These are phyloP conservation scores for Fusarium oxysporum DNA, from an alignment of 2,329 filamentous ascomycete genomes.

Conservation along the genomic window DNA sequence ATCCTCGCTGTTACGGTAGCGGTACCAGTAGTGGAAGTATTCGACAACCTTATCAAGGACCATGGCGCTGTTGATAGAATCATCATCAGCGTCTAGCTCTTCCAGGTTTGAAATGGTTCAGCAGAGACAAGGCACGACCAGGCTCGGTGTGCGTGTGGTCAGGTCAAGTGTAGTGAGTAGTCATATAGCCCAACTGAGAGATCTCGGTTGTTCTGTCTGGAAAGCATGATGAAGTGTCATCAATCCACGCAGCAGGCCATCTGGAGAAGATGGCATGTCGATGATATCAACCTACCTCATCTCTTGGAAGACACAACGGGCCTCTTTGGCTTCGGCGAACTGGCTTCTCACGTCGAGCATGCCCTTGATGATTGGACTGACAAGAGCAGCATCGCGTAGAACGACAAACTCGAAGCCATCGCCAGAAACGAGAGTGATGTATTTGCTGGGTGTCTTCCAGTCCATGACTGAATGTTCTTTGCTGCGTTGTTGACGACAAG, in stretches of 20 bases:
- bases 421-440: conserved; percentile 80
- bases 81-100: conserved; percentile 43
- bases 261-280: conserved; percentile 22
- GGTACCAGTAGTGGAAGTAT: conserved; percentile 87
- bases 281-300: conserved; percentile 69
- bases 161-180: conserved; percentile 73
- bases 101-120: conserved; percentile 12
- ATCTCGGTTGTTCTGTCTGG: conserved; percentile 57
- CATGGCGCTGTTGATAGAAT: conserved; percentile 65
- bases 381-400: conserved; percentile 74
- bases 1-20: conserved; percentile 75
- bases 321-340: conserved; percentile 73
- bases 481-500: conserved; percentile 1
- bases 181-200: conserved; percentile 60
- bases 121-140: conserved; percentile 24
- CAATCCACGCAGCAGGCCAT: conserved; percentile 47
- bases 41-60: conserved; percentile 85
- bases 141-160: conserved; percentile 51
- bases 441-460: conserved; percentile 63
- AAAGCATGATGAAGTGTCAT: conserved; percentile 58
- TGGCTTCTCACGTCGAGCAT: conserved; percentile 78
- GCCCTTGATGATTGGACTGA: conserved; percentile 78
- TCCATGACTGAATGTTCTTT: conserved; percentile 34
- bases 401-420: conserved; percentile 84
- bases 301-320: conserved; percentile 75